Conservation (phyloP, 2,329 filamentous ascomycete species). For the Fusarium devonianum region DNA sequence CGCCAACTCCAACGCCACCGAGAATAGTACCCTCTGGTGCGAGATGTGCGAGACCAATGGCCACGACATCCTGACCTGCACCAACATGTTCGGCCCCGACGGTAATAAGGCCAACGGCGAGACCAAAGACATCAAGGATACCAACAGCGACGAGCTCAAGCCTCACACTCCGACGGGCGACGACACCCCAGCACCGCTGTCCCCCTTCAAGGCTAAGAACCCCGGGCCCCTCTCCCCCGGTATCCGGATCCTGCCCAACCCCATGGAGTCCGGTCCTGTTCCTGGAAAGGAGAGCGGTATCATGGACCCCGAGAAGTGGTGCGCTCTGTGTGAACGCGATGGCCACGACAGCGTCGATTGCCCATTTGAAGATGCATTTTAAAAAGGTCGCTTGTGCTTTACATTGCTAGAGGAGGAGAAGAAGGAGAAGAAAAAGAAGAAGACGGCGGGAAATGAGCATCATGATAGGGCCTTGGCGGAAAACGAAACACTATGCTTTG, state of each 20-base stretch:
- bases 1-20: conserved; percentile 72
- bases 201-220: conserved; percentile 58
- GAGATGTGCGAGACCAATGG: conserved; percentile 93
- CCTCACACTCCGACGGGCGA: conserved; percentile 54
- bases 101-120: conserved; percentile 46
- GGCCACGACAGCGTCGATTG: conserved; percentile 97
- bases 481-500: conserved; percentile 29
- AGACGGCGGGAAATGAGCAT: conserved; percentile 21
- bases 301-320: conserved; percentile 91
- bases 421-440: too few relatives aligned
- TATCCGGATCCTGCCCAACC: conserved; percentile 63
- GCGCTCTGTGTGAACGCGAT: conserved; percentile 93
- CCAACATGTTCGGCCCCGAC: conserved; percentile 78
- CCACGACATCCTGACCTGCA: conserved; percentile 94
- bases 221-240: conserved; percentile 48
- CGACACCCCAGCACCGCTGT: conserved; percentile 62
- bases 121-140: conserved; percentile 46
- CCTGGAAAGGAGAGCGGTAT: conserved; percentile 81
- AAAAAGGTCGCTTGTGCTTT: conserved; percentile 36
- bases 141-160: conserved; percentile 48
- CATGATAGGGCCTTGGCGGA: conserved; percentile 27
- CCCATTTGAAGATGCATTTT: conserved; percentile 85
- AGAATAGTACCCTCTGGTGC: conserved; percentile 82
- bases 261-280: conserved; percentile 71
- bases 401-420: conserved; percentile 8